These are phyloP conservation scores for Sporothrix globosa DNA, from an alignment of 2,329 filamentous ascomycete genomes.

Conservation along the genomic window DNA sequence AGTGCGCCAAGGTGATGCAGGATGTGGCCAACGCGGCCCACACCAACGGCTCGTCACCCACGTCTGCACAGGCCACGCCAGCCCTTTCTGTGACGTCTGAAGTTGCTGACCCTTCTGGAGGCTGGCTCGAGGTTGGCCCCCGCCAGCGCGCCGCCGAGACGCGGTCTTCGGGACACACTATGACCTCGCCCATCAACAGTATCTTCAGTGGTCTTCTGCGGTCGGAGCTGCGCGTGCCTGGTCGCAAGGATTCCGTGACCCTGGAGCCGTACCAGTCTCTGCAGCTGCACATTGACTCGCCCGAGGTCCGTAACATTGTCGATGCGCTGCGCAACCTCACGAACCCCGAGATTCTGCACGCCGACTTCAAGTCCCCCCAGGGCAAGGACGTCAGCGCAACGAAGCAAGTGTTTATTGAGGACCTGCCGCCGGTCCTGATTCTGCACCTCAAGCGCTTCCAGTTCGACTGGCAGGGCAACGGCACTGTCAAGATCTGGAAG, in stretches of 20 bases:
- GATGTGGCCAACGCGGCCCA: conserved; percentile 49
- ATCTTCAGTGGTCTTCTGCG: conserved; percentile 92
- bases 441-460: conserved; percentile 97
- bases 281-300: conserved; percentile 89
- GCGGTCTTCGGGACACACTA: conserved; percentile 76
- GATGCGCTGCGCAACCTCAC: conserved; percentile 88
- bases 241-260: conserved; percentile 87
- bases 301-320: conserved; percentile 84
- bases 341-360: conserved; percentile 79
- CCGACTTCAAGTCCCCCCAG: conserved; percentile 78
- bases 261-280: conserved; percentile 92
- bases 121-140: conserved; percentile 91
- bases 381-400: conserved; percentile 78
- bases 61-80: conserved; percentile 51
- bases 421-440: conserved; percentile 85
- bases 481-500: conserved; percentile 98
- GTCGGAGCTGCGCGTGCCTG: conserved; percentile 84
- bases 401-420: conserved; percentile 95
- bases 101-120: conserved; percentile 39
- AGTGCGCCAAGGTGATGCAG: conserved; percentile 79
- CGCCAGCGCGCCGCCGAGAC: conserved; percentile 88
- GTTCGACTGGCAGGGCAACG: conserved; percentile 78
- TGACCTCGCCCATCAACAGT: conserved; percentile 81
- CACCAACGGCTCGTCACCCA: conserved; percentile 43
- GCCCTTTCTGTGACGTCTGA: conserved; percentile 41